A percentile compares a stretch with the other conserved stretches of the same genome.
Conservation (phyloP, 2,329 filamentous ascomycete species). For the Parafenestella ontariensis region DNA sequence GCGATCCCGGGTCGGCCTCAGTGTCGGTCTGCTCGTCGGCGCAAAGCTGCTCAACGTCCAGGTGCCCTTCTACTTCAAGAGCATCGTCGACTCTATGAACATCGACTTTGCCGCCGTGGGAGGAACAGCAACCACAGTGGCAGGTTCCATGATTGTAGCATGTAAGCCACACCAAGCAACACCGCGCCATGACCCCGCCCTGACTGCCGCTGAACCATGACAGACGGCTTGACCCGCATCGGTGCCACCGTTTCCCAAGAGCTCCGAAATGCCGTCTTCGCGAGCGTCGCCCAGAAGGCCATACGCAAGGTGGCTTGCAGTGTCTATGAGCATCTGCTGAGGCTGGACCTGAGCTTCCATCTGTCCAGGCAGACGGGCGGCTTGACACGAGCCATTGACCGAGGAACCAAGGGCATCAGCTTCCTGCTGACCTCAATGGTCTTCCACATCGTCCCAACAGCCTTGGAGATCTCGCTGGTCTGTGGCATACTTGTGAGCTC, state of each 20-base stretch:
- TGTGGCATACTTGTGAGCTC: conserved; percentile 81
- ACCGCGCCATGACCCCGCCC: conserved; percentile 1
- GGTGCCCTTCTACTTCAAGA: conserved; percentile 99
- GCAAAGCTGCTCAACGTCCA: conserved; percentile 95
- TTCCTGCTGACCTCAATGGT: conserved; percentile 98
- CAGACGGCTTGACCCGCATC: conserved; percentile 84
- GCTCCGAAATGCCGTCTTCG: conserved; percentile 93
- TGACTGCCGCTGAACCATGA: conserved; percentile 22
- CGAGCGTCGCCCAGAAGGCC: conserved; percentile 94
- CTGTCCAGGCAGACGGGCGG: conserved; percentile 93
- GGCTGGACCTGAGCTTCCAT: conserved; percentile 91
- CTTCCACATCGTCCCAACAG: conserved; percentile 93
- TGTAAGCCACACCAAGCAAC: conserved; percentile 58
- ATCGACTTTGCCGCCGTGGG: conserved; percentile 85
- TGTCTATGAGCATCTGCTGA: conserved; percentile 89
- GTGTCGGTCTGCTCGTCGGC: conserved; percentile 82
- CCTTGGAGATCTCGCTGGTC: conserved; percentile 91
- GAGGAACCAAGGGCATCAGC: conserved; percentile 97
- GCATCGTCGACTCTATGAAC: conserved; percentile 97
- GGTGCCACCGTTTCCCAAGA: conserved; percentile 92
- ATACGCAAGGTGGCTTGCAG: conserved; percentile 90
- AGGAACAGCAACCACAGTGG: conserved; percentile 88
- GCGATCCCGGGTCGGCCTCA: conserved; percentile 82
- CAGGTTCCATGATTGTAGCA: conserved; percentile 90
- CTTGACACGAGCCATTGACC: conserved; percentile 89